Percentiles rank a stretch among this genome's conserved stretches.
These are phyloP conservation scores for Tetrahymena thermophila DNA, from an alignment of 73 alveolate genomes.

Conservation along the genomic window DNA sequence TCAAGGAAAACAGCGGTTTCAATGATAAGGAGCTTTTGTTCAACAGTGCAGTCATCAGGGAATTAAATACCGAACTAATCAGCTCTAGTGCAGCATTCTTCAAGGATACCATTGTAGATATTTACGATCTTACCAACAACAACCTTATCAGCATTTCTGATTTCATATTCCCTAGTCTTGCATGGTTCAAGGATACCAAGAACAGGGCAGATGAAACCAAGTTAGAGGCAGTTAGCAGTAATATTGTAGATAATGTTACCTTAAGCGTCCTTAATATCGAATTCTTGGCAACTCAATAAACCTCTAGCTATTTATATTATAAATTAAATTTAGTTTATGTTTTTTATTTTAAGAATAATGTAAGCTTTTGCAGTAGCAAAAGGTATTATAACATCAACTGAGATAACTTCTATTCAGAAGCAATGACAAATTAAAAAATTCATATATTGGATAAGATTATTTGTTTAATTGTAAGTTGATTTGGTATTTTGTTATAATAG, in stretches of 20 bases:
- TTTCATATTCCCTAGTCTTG: not conserved
- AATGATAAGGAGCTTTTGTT: not conserved
- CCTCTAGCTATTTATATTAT: not conserved
- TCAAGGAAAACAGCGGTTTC: not conserved
- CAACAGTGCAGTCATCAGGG: not conserved
- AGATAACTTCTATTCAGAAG: too few relatives aligned
- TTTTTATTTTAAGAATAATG: too few relatives aligned
- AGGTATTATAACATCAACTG: too few relatives aligned
- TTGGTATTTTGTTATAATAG: not conserved
- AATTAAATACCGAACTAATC: not conserved
- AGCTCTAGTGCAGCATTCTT: not conserved
- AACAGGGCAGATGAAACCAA: not conserved
- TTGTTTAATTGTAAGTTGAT: not conserved
- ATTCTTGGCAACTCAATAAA: not conserved
- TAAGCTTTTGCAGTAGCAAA: too few relatives aligned
- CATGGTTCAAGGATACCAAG: not conserved
- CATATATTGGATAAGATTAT: not conserved
- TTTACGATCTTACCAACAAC: not conserved
- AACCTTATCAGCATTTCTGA: not conserved
- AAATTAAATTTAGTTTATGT: not conserved
- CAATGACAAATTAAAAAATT: too few relatives aligned
- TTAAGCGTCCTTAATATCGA: not conserved
- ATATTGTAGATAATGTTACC: not conserved
- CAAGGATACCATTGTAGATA: not conserved
- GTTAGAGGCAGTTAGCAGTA: not conserved